A percentile compares a stretch with the other conserved stretches of the same genome.
Evolutionary conservation across 2,329 filamentous ascomycete genomes (phyloP).

Genomic region (Exophiala xenobiotica): DNA sequence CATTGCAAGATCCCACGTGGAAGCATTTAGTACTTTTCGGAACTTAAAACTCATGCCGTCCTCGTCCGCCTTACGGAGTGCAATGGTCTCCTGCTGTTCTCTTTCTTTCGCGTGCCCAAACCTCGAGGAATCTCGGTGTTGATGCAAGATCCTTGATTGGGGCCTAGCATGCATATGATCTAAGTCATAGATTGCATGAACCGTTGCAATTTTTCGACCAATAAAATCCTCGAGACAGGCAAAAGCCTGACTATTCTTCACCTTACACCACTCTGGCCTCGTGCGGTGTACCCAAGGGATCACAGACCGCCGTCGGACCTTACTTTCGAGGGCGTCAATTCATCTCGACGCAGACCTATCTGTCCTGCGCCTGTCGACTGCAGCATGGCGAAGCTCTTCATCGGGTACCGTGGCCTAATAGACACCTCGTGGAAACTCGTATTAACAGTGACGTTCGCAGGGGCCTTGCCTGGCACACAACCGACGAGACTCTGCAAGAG

Average conservation of each 20-base stretch:
- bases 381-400: slow-evolving; percentile 32
- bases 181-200: slow-evolving; percentile 25
- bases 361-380: slow-evolving; percentile 2
- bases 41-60: slow-evolving; percentile 1
- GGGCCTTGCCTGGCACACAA: slow-evolving; percentile 97
- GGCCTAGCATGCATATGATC: slow-evolving; percentile 14
- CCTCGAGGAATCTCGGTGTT: slow-evolving; percentile 9
- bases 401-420: slow-evolving; percentile 24
- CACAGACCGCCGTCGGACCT: slow-evolving; percentile 13
- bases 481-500: slow-evolving; percentile 77
- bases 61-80: slow-evolving; percentile 4
- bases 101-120: background rate
- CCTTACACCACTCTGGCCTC: slow-evolving; percentile 15
- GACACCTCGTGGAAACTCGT: slow-evolving; percentile 4
- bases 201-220: slow-evolving; percentile 22
- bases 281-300: slow-evolving; percentile 17
- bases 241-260: slow-evolving; percentile 16
- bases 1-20: background rate
- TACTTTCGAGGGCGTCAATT: slow-evolving; percentile 3
- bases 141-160: slow-evolving; percentile 20
- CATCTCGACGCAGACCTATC: slow-evolving; percentile 2
- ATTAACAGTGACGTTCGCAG: slow-evolving; percentile 48
- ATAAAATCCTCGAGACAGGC: slow-evolving; percentile 18
- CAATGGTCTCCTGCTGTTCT: slow-evolving; percentile 4
- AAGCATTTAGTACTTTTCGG: background rate